Base-by-base conservation (phyloP, 1,284 basidiomycete genomes). In the Moniliella sp. region DNA sequence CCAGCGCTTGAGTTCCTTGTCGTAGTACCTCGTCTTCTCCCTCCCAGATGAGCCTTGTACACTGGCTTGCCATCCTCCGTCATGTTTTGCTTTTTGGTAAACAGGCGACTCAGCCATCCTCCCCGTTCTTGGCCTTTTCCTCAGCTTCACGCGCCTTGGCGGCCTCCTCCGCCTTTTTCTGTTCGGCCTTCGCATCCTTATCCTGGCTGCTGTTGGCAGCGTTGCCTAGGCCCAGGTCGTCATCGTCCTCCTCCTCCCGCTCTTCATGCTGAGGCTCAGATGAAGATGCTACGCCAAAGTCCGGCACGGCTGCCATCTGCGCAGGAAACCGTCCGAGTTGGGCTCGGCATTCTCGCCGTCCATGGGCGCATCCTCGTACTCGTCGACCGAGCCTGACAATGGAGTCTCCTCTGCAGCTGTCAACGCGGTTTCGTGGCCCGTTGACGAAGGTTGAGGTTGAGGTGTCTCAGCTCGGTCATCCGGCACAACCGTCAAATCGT, bases 1-100 rank as follows among this genome's bases (percentile, higher is more conserved):
- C 91, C 91, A 99, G 40, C 77, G 72, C 63, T 91, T 91, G 41
- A 78, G 70, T 14, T 93, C 83, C 49, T 78, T 75, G 62, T 99
- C 91, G 59, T 80, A 99, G 47, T 83, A 79, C 65, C 97, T 88
- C 28, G 74, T 69, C 18, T 70, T 81, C 55, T 88, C 75, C 50
- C 97, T 81, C 23, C 14, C 31, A 7, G n/a, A 23, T 23, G 21
- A 7, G 21, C 21, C n/a, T 23, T 23, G 33, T 3, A 44, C 35
- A 23, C 31, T n/a, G n/a, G n/a, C n/a, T n/a, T n/a, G n/a, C n/a
- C n/a, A n/a, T n/a, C n/a, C n/a, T n/a, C n/a, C n/a, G n/a, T n/a
- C n/a, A n/a, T n/a, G n/a, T n/a, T n/a, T n/a, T n/a, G n/a, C n/a
- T n/a, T n/a, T n/a, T n/a, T n/a, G n/a, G n/a, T n/a, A n/a, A n/a